Base-by-base conservation (phyloP, 768 basidiomycete genomes). In the Polyporus arcularius region DNA sequence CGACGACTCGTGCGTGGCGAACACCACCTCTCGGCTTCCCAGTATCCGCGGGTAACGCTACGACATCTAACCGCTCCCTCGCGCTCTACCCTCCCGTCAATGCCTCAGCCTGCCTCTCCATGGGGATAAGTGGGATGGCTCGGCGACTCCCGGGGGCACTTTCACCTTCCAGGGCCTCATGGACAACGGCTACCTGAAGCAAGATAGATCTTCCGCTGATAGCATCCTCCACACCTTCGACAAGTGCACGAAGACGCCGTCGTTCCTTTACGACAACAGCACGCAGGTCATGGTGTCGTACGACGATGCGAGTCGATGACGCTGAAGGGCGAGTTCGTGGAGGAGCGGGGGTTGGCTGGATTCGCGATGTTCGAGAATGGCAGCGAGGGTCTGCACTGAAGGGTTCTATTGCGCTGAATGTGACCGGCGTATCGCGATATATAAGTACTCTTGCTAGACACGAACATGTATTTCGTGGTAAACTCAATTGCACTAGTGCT, bases 151-250 rank as follows among this genome's bases (percentile, higher is more conserved):
- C 78, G 47, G 64, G 64, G 88, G 88, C 10, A 70, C 82, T 53
- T 89, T 78, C 67, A 76, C 81, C 53, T 88, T 85, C 70, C 82
- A 84, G 78, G 87, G 82, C 4, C 69, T 90, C 65, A 75, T 88
- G 39, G 70, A 79, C 2, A 71, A 68, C 12, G 86, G 86, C 5
- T 86, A 83, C 72, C 71, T 91, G 52, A 76, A 76, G 40, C 35
- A 68, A 9, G 67, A 78, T 56, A 78, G 85, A 7, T 70, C 71
- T 14, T 69, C 79, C 16, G 80, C 81, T 15, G 56, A 68, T 0
- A 83, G 82, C 2, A 83, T 87, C 67, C 65, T 65, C 3, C 81
- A 82, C 67, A 45, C 52, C 45, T 69, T 58, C 55, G 73, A 75
- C 57, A 53, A 62, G 2, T 75, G 74, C 61, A 73, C 68, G 38